phyloP scores from a whole-genome alignment of 2,329 filamentous ascomycete genomes.

The Trichoderma arundinaceum region DNA sequence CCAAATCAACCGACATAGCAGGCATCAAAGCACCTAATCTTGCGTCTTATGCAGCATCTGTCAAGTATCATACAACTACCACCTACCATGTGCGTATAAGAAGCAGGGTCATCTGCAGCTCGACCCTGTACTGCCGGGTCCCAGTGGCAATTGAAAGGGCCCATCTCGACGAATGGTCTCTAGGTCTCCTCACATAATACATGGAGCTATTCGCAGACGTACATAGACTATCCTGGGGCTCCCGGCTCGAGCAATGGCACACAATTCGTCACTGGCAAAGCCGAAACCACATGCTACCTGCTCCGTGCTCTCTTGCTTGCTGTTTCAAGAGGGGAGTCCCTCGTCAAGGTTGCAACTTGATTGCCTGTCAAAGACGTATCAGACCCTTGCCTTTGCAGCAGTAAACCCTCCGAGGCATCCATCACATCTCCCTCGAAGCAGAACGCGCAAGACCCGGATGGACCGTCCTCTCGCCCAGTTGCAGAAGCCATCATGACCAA shows the following conservation, averaged over 20 bases:
- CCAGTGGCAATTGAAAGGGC: slow-evolving; percentile 23
- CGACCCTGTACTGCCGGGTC: slow-evolving; percentile 19
- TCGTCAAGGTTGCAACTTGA: not conserved
- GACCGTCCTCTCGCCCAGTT: slow-evolving; percentile 17
- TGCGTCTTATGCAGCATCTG: slow-evolving; percentile 20
- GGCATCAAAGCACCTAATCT: slow-evolving; percentile 23
- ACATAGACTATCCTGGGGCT: slow-evolving; percentile 19
- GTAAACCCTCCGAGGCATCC: not conserved
- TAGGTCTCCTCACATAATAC: slow-evolving; percentile 22
- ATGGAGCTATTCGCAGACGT: slow-evolving; percentile 23
- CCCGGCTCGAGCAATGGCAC: slow-evolving; percentile 22
- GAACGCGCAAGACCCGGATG: not conserved
- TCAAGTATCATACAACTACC: slow-evolving; percentile 21
- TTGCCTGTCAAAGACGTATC: not conserved
- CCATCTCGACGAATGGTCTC: slow-evolving; percentile 14
- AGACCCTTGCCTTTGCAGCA: slow-evolving; percentile 12
- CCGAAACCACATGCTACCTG: not conserved
- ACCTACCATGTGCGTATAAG: slow-evolving; percentile 3
- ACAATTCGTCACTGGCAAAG: not conserved
- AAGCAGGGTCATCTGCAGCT: slow-evolving; percentile 20
- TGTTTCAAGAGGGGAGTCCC: not conserved
- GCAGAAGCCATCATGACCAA: slow-evolving; percentile 14
- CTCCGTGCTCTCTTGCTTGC: not conserved
- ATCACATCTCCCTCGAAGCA: slow-evolving; percentile 13
- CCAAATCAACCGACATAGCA: not conserved